A percentile compares a stretch with the other conserved stretches of the same genome.
phyloP scores from a whole-genome alignment of 768 basidiomycete genomes.

The Chalciporus pseudorubinellus region DNA sequence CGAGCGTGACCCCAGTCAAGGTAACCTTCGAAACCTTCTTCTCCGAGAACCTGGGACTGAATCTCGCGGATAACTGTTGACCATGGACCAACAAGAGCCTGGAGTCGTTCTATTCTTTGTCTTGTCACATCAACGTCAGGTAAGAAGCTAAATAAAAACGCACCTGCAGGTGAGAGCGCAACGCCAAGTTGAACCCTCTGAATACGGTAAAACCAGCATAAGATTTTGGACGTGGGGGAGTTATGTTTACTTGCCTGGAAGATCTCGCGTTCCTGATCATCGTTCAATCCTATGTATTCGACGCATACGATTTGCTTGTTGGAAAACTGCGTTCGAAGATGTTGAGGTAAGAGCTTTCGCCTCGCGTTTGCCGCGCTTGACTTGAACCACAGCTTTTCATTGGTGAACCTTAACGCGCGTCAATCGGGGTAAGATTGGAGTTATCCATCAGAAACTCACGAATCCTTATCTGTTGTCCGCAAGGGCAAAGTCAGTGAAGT shows the following conservation, averaged over 20 bases:
- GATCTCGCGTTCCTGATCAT: slow-evolving; percentile 62
- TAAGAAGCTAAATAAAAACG: slow-evolving; percentile 5
- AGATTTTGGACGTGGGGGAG: not conserved
- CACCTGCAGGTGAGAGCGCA: slow-evolving; percentile 48
- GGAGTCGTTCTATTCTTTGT: slow-evolving; percentile 43
- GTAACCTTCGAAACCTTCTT: slow-evolving; percentile 36
- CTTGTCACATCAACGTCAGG: not conserved
- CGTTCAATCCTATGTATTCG: slow-evolving; percentile 49
- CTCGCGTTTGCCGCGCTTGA: slow-evolving; percentile 15
- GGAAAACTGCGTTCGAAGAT: slow-evolving; percentile 37
- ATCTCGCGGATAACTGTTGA: slow-evolving; percentile 42
- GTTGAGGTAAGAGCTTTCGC: slow-evolving; percentile 34
- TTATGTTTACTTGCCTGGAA: slow-evolving; percentile 44
- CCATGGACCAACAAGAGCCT: slow-evolving; percentile 48
- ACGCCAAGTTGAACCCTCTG: slow-evolving; percentile 55
- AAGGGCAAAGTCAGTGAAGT: slow-evolving; percentile 5
- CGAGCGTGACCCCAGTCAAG: slow-evolving; percentile 44
- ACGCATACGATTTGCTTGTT: slow-evolving; percentile 50
- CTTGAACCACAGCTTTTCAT: slow-evolving; percentile 39
- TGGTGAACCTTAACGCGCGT: slow-evolving; percentile 27
- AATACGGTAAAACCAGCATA: not conserved
- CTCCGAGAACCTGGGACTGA: slow-evolving; percentile 34
- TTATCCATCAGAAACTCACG: slow-evolving; percentile 25
- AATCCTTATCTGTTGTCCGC: slow-evolving; percentile 37
- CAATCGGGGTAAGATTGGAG: not conserved